Percentiles rank a stretch among this genome's conserved stretches.
phyloP scores from a whole-genome alignment of 495 filamentous ascomycete genomes.

The Aeminium ludgeri region DNA sequence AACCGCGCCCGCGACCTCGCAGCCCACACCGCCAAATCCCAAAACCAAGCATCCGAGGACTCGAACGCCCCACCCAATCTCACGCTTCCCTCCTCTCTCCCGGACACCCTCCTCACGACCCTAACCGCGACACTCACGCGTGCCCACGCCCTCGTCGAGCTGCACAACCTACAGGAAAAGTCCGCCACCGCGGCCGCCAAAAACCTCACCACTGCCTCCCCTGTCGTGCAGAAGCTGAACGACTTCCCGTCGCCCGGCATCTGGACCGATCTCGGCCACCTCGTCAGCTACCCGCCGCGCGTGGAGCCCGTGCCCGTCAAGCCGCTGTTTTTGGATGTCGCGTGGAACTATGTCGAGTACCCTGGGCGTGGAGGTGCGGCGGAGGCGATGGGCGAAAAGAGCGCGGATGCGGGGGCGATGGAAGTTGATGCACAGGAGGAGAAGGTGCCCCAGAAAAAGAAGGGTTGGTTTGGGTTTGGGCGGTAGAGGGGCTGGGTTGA shows the following conservation, averaged over 20 bases:
- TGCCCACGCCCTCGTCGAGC: conserved; percentile 65
- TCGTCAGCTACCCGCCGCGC: conserved; percentile 75
- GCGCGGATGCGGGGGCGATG: conserved; percentile 12
- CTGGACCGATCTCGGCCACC: conserved; percentile 49
- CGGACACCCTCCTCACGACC: conserved; percentile 37
- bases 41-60: not conserved
- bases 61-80: conserved; percentile 35
- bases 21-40: conserved; percentile 19
- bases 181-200: conserved; percentile 20
- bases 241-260: conserved; percentile 48
- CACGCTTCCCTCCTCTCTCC: conserved; percentile 39
- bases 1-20: conserved; percentile 47
- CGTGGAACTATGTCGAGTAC: conserved; percentile 96
- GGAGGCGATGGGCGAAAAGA: conserved; percentile 12
- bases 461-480: conserved; percentile 82
- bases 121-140: conserved; percentile 54
- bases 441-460: conserved; percentile 30
- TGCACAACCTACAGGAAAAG: conserved; percentile 40
- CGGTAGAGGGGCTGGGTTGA: too few species aligned
- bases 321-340: conserved; percentile 88
- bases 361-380: conserved; percentile 38
- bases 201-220: conserved; percentile 21
- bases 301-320: conserved; percentile 79
- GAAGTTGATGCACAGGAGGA: conserved; percentile 21
- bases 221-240: conserved; percentile 54